Base-by-base conservation (phyloP, 495 filamentous ascomycete species). In the Jackrogersella multiformis region DNA sequence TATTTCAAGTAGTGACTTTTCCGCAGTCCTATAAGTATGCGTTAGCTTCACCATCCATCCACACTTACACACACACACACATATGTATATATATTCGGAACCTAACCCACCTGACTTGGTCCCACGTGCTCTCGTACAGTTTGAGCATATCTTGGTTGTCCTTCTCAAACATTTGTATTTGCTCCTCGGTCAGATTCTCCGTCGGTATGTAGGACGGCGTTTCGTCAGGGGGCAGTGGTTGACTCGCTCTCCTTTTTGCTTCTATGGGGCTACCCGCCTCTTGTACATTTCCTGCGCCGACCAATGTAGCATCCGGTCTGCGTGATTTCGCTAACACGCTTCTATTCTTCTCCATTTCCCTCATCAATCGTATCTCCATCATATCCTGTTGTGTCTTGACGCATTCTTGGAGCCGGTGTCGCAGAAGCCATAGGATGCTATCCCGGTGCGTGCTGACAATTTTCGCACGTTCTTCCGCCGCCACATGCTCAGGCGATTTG, bases 91-190 rank as follows among this genome's bases (percentile, higher is more conserved):
- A 45, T 12, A 12, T 35, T 26, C 26, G 21, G 30, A 42, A 44
- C 1, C 21, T 26, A 26, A 85, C 89, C 61, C 83, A 95, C 92
- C 89, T 91, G 61, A 98, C 92, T 85, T 97, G 94, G 72, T 94
- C 89, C 73, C 97, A 80, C 0, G 90, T 92, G 76, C 90, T 91
- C 76, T 97, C 91, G 75, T 94, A 97, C 77, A 96, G 91, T 76
- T 88, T 90, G 52, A 98, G 78, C 90, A 99, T 92, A 56, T 90
- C 85, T 73, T 92, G 88, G 75, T 99, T 98, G 76, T 97, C 94
- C 77, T 91, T 86, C 36, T 92, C 94, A 78, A 99, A 97, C 66
- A 97, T 82, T 76, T 97, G 94, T 55, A 93, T 76, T 75, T 98
- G 94, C 66, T 97, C 92, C 46, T 86, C 84, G 16, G 87, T 90